Conservation (phyloP, 2,329 filamentous ascomycete genomes). For the Botrytis pseudocinerea region DNA sequence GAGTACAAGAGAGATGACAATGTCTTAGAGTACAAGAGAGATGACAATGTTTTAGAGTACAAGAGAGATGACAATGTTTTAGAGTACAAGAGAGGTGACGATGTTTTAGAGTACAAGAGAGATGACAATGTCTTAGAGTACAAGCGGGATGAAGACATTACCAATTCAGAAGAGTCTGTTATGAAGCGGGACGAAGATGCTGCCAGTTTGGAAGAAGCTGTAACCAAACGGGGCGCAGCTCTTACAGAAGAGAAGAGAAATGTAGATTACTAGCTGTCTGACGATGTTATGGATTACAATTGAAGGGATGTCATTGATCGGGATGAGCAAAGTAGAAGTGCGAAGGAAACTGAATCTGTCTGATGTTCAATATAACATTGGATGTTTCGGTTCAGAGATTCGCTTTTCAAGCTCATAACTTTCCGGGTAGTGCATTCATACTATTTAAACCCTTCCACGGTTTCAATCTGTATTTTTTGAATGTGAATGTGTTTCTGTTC, state of each 20-base stretch:
- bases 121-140: too few species aligned
- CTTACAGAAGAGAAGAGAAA: not conserved
- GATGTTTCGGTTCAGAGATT: rapidly evolving
- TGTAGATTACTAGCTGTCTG: rapidly evolving
- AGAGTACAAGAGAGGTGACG: too few species aligned
- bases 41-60: too few species aligned
- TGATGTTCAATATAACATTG: not conserved
- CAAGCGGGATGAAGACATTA: not conserved
- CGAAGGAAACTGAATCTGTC: not conserved
- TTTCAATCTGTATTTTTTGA: not conserved
- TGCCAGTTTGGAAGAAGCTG: too few species aligned
- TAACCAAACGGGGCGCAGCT: too few species aligned
- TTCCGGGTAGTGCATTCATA: too few species aligned
- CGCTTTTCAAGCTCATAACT: not conserved
- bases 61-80: too few species aligned
- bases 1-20: too few species aligned
- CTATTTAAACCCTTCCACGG: not conserved
- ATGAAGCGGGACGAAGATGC: not conserved
- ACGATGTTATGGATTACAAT: rapidly evolving
- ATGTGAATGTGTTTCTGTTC: not conserved
- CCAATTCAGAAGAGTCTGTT: too few species aligned
- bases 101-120: too few species aligned
- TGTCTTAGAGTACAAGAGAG: too few species aligned
- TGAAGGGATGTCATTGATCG: not conserved
- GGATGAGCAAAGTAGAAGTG: not conserved